Conservation (phyloP, 768 basidiomycete species). For the Hypsizygus marmoreus region DNA sequence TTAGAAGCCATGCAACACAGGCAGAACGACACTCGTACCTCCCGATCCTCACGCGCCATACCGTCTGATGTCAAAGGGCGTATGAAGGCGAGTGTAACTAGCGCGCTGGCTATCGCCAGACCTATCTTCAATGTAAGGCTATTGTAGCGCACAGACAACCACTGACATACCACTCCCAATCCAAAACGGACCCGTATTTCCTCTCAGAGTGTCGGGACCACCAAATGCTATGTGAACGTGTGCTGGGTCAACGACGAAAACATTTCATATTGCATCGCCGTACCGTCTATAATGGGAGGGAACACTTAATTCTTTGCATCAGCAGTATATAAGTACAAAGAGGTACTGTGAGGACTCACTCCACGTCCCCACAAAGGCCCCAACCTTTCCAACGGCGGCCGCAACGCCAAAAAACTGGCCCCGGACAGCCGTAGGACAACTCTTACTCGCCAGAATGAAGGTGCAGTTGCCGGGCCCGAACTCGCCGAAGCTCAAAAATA, state of each 20-base stretch:
- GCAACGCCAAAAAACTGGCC: conserved; percentile 77
- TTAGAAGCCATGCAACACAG: neutral
- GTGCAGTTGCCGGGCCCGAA: conserved; percentile 85
- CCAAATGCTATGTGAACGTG: conserved; percentile 52
- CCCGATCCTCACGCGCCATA: conserved; percentile 73
- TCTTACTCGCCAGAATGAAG: conserved; percentile 81
- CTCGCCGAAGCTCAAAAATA: conserved; percentile 89
- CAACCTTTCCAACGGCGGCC: conserved; percentile 66
- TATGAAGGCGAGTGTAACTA: conserved; percentile 72
- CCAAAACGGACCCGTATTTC: conserved; percentile 87
- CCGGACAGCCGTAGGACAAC: conserved; percentile 78
- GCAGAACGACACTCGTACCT: conserved; percentile 37
- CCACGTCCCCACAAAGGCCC: conserved; percentile 83
- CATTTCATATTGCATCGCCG: conserved; percentile 10
- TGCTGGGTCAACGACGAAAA: conserved; percentile 6
- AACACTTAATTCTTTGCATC: conserved; percentile 44
- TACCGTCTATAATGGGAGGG: conserved; percentile 64
- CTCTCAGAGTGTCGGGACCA: conserved; percentile 47
- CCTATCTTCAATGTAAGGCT: conserved; percentile 27
- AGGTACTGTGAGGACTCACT: conserved; percentile 41
- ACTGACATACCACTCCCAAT: conserved; percentile 58
- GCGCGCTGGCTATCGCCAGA: conserved; percentile 76
- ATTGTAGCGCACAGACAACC: neutral
- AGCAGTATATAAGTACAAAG: neutral
- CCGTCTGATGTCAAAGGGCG: conserved; percentile 74